Percentiles rank a stretch among this genome's conserved stretches.
These are phyloP conservation scores for Sanghuangporus weigelae DNA, from an alignment of 1,284 basidiomycete genomes.

Conservation along the genomic window DNA sequence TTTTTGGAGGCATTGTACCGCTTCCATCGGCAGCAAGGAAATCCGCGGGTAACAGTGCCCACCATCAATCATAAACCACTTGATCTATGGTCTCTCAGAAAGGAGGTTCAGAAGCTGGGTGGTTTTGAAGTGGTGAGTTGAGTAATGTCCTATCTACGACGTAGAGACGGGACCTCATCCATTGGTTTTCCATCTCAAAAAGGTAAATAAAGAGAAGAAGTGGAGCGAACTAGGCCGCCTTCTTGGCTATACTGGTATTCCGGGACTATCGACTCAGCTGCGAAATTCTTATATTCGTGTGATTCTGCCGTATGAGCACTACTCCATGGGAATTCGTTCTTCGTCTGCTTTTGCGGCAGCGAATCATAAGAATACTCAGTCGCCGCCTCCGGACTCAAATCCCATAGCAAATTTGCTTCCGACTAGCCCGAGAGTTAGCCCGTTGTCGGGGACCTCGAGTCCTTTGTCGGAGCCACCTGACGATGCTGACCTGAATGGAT, in stretches of 20 bases:
- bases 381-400: constrained; percentile 18
- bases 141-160: constrained; percentile 20
- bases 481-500: constrained; percentile 55
- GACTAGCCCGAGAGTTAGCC: constrained; percentile 60
- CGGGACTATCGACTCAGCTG: constrained; percentile 81
- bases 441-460: constrained; percentile 66
- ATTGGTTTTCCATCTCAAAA: constrained; percentile 18
- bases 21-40: constrained; percentile 87
- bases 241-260: constrained; percentile 78
- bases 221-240: constrained; percentile 84
- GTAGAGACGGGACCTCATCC: neutral
- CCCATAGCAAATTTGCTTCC: constrained; percentile 8
- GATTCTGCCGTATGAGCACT: constrained; percentile 92
- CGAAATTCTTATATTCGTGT: constrained; percentile 88
- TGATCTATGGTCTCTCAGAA: constrained; percentile 90
- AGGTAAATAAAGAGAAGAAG: constrained; percentile 77
- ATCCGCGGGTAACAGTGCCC: constrained; percentile 82
- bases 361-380: constrained; percentile 14
- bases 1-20: constrained; percentile 96
- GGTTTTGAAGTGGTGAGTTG: constrained; percentile 77
- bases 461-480: constrained; percentile 76
- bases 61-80: constrained; percentile 89
- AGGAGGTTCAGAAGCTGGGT: constrained; percentile 85
- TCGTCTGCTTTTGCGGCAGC: constrained; percentile 41
- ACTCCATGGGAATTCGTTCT: constrained; percentile 71